Evolutionary conservation across 2,329 filamentous ascomycete genomes (phyloP).

Genomic region (Aspergillus vadensis): DNA sequence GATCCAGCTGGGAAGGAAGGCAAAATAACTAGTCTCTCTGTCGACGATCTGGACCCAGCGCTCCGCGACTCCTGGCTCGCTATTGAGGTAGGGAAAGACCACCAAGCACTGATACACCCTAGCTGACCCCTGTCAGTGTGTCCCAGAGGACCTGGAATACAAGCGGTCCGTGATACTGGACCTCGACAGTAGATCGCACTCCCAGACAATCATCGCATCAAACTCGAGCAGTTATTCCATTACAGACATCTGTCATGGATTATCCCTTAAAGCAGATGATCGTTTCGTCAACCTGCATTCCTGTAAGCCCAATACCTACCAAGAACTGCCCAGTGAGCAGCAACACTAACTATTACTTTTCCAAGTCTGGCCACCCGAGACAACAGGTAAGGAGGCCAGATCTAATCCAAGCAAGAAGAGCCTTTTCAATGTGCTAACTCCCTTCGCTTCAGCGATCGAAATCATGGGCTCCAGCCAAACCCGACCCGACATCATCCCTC

Average conservation of each 20-base stretch:
- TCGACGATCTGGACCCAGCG: background rate
- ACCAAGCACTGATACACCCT: background rate
- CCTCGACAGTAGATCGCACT: slow-evolving; percentile 41
- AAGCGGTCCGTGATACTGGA: slow-evolving; percentile 45
- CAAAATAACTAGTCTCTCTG: background rate
- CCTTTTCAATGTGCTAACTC: background rate
- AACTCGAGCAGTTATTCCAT: slow-evolving; percentile 54
- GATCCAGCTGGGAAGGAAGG: background rate
- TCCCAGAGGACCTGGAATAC: slow-evolving; percentile 48
- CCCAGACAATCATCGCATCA: slow-evolving; percentile 47
- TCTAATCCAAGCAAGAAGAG: no score
- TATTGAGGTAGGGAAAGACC: slow-evolving; percentile 5
- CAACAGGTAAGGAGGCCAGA: slow-evolving; percentile 26
- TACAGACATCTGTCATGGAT: slow-evolving; percentile 44
- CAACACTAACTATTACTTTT: background rate
- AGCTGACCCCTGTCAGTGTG: slow-evolving; percentile 36
- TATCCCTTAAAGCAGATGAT: slow-evolving; percentile 36
- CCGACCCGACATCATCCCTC: slow-evolving; percentile 30
- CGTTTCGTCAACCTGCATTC: slow-evolving; percentile 50
- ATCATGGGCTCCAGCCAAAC: slow-evolving; percentile 43
- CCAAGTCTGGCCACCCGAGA: slow-evolving; percentile 45
- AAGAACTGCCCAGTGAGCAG: no score
- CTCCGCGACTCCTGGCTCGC: slow-evolving; percentile 7
- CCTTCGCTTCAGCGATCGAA: slow-evolving; percentile 34
- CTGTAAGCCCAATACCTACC: slow-evolving; percentile 33